Evolutionary conservation across 1,139 yeast species (phyloP), one percentile per base, ranked within the genome.

Genomic region (Hyphopichia burtonii): DNA sequence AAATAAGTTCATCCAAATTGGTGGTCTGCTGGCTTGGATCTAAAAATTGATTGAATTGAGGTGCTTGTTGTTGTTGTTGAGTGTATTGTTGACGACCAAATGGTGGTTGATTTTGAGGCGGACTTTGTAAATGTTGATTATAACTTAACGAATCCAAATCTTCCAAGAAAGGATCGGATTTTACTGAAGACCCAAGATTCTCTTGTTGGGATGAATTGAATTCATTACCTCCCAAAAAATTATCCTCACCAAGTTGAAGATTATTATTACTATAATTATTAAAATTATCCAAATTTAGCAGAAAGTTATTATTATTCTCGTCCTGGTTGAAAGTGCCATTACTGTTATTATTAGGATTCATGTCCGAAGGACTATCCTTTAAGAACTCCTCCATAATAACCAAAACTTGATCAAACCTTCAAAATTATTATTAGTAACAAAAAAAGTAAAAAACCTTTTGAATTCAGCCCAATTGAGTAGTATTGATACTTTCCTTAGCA

Each of bases 311-410:
- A 16, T 16, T 31, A 17, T 9, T 17, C 6, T 31, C 15, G 33
- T 31, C 44, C 30, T 10, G 16, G 33, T 30, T 42, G 38, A 14
- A 32, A 23, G 41, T 17, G 25, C 39, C 39, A 34, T 45, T 41
- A 30, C 14, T 28, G 14, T n/a, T 15, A 14, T 14, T 14, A 28
- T 28, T 28, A 27, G 41, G 35, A 40, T 31, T 36, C 35, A 47
- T 52, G 43, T 66, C 71, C 37, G 65, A 54, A 15, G 74, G 72
- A 54, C 73, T 66, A 39, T 68, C 72, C 43, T 60, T 66, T 43
- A 68, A 58, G 48, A 53, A 68, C 42, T 67, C 70, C 38, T 68
- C 74, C 74, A 68, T 68, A 14, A 25, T 46, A 20, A n/a, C n/a
- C 23, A 7, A 22, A 22, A 6, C 3, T 27, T 22, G 23, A 22